These are phyloP conservation scores for Angomonas deanei DNA, from an alignment of 208 protist species.

Conservation along the genomic window DNA sequence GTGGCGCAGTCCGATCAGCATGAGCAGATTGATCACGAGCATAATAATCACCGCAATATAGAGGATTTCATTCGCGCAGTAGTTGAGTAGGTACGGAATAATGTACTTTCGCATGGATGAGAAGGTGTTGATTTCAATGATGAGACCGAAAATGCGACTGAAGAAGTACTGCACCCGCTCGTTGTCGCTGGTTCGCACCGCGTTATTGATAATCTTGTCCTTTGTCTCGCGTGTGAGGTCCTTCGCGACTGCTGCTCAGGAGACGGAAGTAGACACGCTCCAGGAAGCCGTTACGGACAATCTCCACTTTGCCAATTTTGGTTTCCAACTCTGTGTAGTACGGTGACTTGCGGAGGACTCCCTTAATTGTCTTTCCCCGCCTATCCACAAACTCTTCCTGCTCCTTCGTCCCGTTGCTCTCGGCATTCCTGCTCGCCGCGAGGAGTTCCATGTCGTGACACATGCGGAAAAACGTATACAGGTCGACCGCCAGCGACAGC, in stretches of 20 bases:
- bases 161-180: conserved; percentile 59
- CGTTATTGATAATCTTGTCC: conserved; percentile 24
- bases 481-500: conserved; percentile 35
- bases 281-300: conserved; percentile 38
- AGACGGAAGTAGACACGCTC: conserved; percentile 72
- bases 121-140: conserved; percentile 53
- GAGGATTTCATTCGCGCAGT: conserved; percentile 33
- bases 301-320: conserved; percentile 60
- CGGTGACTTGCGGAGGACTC: conserved; percentile 35
- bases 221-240: conserved; percentile 29
- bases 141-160: conserved; percentile 24
- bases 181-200: conserved; percentile 51
- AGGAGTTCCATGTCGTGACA: conserved; percentile 52
- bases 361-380: conserved; percentile 30
- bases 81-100: conserved; percentile 30
- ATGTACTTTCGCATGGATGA: conserved; percentile 25
- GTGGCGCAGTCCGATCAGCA: conserved; percentile 33
- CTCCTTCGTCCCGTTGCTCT: conserved; percentile 1
- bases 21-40: conserved; percentile 43
- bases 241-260: conserved; percentile 27
- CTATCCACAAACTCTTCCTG: conserved; percentile 46
- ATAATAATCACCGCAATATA: conserved; percentile 29
- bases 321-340: conserved; percentile 28
- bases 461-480: conserved; percentile 61
- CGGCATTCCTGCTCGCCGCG: conserved; percentile 2